Evolutionary conservation across 441 rosid species (phyloP).

Genomic region (Kokia cookei): DNA sequence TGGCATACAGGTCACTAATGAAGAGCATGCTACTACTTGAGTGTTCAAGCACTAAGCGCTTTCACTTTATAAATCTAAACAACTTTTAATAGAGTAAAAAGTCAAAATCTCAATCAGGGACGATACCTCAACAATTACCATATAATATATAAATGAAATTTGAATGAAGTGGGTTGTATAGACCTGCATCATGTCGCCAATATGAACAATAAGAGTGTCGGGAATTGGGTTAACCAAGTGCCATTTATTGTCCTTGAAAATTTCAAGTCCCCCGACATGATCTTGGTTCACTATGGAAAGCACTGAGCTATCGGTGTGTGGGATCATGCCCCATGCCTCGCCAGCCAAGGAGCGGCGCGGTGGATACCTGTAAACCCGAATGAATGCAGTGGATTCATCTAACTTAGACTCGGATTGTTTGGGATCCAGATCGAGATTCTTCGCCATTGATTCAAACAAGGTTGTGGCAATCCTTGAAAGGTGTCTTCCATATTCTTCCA

Average conservation of each 20-base stretch:
- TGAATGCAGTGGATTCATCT: conserved; percentile 45
- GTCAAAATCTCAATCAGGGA: too few relatives aligned
- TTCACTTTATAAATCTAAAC: too few relatives aligned
- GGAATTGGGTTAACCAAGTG: conserved; percentile 39
- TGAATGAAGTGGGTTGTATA: not conserved
- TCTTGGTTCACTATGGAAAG: conserved; percentile 56
- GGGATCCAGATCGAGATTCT: conserved; percentile 35
- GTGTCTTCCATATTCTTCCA: conserved; percentile 71
- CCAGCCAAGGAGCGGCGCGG: not conserved
- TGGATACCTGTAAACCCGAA: conserved; percentile 66
- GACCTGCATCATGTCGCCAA: conserved; percentile 93
- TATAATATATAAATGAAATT: not conserved
- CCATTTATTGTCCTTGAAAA: conserved; percentile 57
- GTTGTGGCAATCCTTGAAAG: conserved; percentile 38
- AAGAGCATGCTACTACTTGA: too few relatives aligned
- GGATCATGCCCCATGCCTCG: conserved; percentile 41
- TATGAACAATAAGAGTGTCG: conserved; percentile 44
- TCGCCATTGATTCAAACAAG: conserved; percentile 39
- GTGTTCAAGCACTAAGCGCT: too few relatives aligned
- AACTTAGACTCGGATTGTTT: conserved; percentile 19
- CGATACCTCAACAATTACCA: too few relatives aligned
- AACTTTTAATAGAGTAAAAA: too few relatives aligned
- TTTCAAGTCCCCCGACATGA: conserved; percentile 56
- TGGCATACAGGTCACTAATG: too few relatives aligned
- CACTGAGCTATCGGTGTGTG: conserved; percentile 77